Percentiles rank a stretch among this genome's conserved stretches.
Evolutionary conservation across 1,284 basidiomycete genomes (phyloP).

Genomic region (Marasmius tenuissimus): DNA sequence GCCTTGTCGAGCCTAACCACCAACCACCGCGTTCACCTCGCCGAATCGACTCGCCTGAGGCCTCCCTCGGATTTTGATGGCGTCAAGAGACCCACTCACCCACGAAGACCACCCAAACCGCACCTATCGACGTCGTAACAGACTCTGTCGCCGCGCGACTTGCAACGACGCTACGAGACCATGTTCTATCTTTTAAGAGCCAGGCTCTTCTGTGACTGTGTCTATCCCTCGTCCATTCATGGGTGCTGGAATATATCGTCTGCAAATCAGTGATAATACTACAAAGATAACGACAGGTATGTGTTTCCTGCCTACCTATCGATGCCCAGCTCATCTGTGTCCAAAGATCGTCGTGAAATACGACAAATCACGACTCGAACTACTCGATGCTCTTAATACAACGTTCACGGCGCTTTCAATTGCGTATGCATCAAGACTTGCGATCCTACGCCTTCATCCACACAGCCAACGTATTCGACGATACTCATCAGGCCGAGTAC

Average conservation of each 20-base stretch:
- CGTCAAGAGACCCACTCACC: too few relatives aligned
- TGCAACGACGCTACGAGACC: conserved; percentile 59
- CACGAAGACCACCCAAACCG: conserved; percentile 30
- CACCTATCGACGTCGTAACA: conserved; percentile 52
- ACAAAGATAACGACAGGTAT: neutral
- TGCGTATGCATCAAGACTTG: conserved; percentile 56
- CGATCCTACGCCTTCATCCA: too few relatives aligned
- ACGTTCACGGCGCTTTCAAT: conserved; percentile 72
- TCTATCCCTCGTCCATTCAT: neutral
- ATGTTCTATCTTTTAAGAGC: conserved; percentile 71
- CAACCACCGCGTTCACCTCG: too few relatives aligned
- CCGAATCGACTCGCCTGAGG: too few relatives aligned
- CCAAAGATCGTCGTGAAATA: conserved; percentile 43
- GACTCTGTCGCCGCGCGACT: conserved; percentile 61
- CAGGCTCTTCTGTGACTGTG: conserved; percentile 63
- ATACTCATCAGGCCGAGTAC: conserved; percentile 66
- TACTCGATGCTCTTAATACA: conserved; percentile 61
- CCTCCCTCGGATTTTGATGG: too few relatives aligned
- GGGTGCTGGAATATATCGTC: too few relatives aligned
- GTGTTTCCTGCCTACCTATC: too few relatives aligned
- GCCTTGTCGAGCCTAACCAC: too few relatives aligned
- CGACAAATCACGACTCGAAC: conserved; percentile 56
- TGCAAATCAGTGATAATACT: conserved; percentile 50
- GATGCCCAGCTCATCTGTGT: too few relatives aligned
- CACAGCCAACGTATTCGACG: conserved; percentile 44